A percentile compares a stretch with the other conserved stretches of the same genome.
These are phyloP conservation scores for Lyophyllum atratum DNA, from an alignment of 768 basidiomycete genomes.

Conservation along the genomic window DNA sequence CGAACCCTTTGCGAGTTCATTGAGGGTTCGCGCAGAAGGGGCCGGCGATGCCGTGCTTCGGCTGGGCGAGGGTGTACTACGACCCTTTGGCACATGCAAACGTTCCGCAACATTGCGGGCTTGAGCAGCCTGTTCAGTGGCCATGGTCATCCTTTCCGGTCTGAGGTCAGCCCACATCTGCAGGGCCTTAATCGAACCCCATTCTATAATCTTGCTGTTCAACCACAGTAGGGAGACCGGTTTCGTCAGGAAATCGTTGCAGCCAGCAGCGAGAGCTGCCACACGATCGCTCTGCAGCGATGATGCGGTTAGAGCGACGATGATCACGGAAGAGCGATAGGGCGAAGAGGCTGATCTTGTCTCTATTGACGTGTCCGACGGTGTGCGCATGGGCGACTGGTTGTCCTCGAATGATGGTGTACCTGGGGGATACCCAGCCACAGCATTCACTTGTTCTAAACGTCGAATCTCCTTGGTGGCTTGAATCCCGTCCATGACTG, in stretches of 20 bases:
- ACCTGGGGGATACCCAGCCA: slow-evolving; percentile 66
- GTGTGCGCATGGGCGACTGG: slow-evolving; percentile 37
- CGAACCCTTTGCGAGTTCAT: slow-evolving; percentile 18
- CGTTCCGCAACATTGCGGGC: slow-evolving; percentile 48
- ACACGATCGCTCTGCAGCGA: slow-evolving; percentile 95
- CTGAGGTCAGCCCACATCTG: slow-evolving; percentile 90
- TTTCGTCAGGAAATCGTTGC: slow-evolving; percentile 98
- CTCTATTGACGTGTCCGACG: slow-evolving; percentile 55
- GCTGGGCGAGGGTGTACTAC: slow-evolving; percentile 32
- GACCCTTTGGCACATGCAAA: slow-evolving; percentile 42
- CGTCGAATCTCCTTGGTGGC: slow-evolving; percentile 95
- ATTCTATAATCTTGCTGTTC: slow-evolving; percentile 98
- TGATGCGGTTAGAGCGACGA: slow-evolving; percentile 98
- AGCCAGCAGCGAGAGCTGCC: slow-evolving; percentile 95
- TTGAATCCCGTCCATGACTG: slow-evolving; percentile 97
- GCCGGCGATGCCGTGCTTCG: slow-evolving; percentile 9
- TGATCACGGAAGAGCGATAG: slow-evolving; percentile 93
- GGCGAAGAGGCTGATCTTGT: slow-evolving; percentile 58
- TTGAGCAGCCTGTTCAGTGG: slow-evolving; percentile 40
- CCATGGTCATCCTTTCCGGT: slow-evolving; percentile 50
- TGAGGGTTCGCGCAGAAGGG: slow-evolving; percentile 6
- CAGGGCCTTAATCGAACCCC: slow-evolving; percentile 95
- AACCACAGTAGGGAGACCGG: slow-evolving; percentile 95
- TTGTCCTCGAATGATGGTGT: slow-evolving; percentile 62
- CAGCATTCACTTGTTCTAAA: slow-evolving; percentile 69